Conservation (phyloP, 2,329 filamentous ascomycete species). For the Alternaria sp. region DNA sequence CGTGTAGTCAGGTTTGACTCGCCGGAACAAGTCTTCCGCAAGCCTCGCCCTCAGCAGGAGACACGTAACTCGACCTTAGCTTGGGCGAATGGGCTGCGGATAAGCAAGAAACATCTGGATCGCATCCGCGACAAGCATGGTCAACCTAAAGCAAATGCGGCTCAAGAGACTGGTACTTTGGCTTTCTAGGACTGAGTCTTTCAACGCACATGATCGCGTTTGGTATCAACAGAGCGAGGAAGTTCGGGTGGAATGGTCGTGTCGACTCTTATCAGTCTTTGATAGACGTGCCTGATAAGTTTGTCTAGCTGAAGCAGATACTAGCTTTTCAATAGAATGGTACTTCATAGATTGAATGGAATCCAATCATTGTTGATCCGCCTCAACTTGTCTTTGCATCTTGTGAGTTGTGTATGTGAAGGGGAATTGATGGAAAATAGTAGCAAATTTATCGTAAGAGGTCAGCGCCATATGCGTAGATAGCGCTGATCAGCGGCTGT, state of each 20-base stretch:
- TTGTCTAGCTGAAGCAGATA: neutral
- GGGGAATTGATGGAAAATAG: neutral
- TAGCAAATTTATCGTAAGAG: no score
- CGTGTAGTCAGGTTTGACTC: no score
- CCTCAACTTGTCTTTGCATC: neutral
- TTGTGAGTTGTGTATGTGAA: neutral
- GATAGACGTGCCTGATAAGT: neutral
- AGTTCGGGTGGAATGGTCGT: neutral
- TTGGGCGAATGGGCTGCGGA: constrained; percentile 8
- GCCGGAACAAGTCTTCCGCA: neutral
- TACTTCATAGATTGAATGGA: neutral
- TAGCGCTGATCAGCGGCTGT: neutral
- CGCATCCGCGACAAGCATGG: neutral
- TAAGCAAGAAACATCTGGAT: constrained; percentile 2
- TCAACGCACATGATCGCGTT: neutral
- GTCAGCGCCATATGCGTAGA: neutral
- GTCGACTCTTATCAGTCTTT: neutral
- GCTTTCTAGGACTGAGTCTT: neutral
- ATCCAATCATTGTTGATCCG: no score
- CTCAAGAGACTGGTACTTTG: neutral
- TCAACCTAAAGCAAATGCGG: neutral
- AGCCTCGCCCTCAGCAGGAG: constrained; percentile 4
- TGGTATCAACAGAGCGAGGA: neutral
- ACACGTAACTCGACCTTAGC: constrained; percentile 2
- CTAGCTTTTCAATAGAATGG: neutral